Base-by-base conservation (phyloP, 176 grass and related monocot genomes). In the Carex myosuroides region DNA sequence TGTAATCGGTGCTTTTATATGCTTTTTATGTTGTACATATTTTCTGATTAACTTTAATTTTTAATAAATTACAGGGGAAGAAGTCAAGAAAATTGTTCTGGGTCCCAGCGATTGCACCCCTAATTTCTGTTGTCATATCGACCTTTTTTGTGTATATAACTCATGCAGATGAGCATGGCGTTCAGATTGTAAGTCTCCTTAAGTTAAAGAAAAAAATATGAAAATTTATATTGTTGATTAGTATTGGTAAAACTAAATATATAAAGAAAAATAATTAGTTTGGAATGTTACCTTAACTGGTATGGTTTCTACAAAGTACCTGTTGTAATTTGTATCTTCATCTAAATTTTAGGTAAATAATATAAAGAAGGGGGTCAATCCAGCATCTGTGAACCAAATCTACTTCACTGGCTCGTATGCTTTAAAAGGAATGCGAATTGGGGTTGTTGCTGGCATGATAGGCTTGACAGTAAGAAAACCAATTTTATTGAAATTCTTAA, bases 101-200 rank as follows among this genome's bases (percentile, higher is more conserved):
- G 96, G 81, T 95, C 16, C 88, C 96, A 77, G 96, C 96, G 84
- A 90, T 92, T 83, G 91, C 96, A 67, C 96, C 96, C 39, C 82
- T 99, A 77, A 79, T 82, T 13, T 95, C 96, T 12, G 96, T 99
- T 41, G 90, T 99, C 63, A 30, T 99, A 48, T 86, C 96, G 17
- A 99, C 96, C 13, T 85, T 99, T 81, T 92, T 95, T 59, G 93
- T 99, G 20, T 95, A 93, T 74, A 81, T 95, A 71, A 95, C 93
- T 41, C 93, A 83, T 64, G 96, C 93, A 29, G 93, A 98, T 78
- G 86, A 99, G 61, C 62, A 95, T 62, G 96, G 91, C 71, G 96
- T 99, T 89, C 93, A 99, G 86, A 99, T 99, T 63, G 96, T 95
- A 95, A 92, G 93, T 85, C 81, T 81, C 64, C 70, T 80, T 22